A percentile compares a stretch with the other conserved stretches of the same genome.
phyloP scores from a whole-genome alignment of 192 early-diverging fungal genomes.

The Chytriomyces hyalinus region DNA sequence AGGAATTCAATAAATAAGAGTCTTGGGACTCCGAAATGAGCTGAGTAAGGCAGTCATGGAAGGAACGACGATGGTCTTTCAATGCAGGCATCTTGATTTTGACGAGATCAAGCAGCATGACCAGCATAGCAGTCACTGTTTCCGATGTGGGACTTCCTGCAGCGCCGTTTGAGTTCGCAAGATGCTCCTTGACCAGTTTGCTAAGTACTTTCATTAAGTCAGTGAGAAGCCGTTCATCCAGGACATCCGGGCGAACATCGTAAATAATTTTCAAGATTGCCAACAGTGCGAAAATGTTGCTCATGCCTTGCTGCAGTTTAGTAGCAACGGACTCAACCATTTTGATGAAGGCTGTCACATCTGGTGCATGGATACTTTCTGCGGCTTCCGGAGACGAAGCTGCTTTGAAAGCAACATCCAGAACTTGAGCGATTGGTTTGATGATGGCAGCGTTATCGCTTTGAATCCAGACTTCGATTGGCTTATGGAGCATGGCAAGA shows the following conservation, averaged over 20 bases:
- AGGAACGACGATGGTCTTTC: constrained; percentile 86
- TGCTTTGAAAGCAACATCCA: constrained; percentile 72
- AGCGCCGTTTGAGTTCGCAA: constrained; percentile 14
- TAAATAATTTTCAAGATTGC: constrained; percentile 35
- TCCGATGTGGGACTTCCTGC: constrained; percentile 39
- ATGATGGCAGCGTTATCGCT: constrained; percentile 78
- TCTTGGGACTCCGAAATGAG: constrained; percentile 87
- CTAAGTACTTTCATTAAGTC: constrained; percentile 83
- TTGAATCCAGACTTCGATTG: constrained; percentile 72
- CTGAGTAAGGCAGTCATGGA: constrained; percentile 78
- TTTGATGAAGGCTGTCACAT: constrained; percentile 42
- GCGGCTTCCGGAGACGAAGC: constrained; percentile 17
- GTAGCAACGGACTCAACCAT: constrained; percentile 44
- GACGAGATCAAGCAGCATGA: constrained; percentile 54
- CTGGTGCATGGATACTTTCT: constrained; percentile 13
- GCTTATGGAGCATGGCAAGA: constrained; percentile 63
- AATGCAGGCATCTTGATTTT: constrained; percentile 45
- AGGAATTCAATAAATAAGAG: constrained; percentile 68
- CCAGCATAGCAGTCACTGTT: constrained; percentile 53
- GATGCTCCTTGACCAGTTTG: constrained; percentile 84
- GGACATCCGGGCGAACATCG: constrained; percentile 22
- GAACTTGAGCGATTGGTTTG: constrained; percentile 71
- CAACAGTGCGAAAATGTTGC: constrained; percentile 29
- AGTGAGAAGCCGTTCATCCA: constrained; percentile 62
- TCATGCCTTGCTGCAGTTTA: constrained; percentile 35